Evolutionary conservation across 108 stramenopile species (phyloP).

Genomic region (Epithemia pelagica): DNA sequence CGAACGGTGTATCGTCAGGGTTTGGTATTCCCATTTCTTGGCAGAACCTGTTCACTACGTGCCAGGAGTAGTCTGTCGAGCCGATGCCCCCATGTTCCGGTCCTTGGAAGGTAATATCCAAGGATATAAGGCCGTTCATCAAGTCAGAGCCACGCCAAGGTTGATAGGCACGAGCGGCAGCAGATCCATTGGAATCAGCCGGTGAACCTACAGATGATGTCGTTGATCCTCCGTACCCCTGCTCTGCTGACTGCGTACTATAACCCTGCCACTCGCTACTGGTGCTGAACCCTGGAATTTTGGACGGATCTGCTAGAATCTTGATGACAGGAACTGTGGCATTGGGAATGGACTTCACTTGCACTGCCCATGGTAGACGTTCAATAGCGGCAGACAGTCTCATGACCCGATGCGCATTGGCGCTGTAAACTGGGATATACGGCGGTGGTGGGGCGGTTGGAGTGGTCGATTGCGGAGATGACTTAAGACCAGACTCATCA

Average conservation of each 20-base stretch:
- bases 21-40: slow-evolving; percentile 47
- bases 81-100: slow-evolving; percentile 90
- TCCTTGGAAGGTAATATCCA: slow-evolving; percentile 95
- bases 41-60: slow-evolving; percentile 69
- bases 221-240: background rate
- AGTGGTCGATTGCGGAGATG: background rate
- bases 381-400: slow-evolving; percentile 78
- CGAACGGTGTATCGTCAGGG: slow-evolving; percentile 63
- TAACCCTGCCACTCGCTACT: slow-evolving; percentile 21
- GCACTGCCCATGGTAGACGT: slow-evolving; percentile 79
- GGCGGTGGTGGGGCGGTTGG: background rate
- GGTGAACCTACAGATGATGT: background rate
- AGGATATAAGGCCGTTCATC: slow-evolving; percentile 72
- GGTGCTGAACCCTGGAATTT: slow-evolving; percentile 43
- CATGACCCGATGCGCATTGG: slow-evolving; percentile 65
- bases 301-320: slow-evolving; percentile 78
- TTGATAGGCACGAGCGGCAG: slow-evolving; percentile 23
- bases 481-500: background rate
- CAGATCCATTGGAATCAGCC: background rate
- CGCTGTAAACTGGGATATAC: background rate
- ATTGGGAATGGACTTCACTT: slow-evolving; percentile 86
- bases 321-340: slow-evolving; percentile 85
- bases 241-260: slow-evolving; percentile 1
- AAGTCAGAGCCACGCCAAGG: slow-evolving; percentile 83
- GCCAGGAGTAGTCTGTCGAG: slow-evolving; percentile 71